Base-by-base conservation (phyloP, 2,329 filamentous ascomycete species). In the Fusarium mangiferae region DNA sequence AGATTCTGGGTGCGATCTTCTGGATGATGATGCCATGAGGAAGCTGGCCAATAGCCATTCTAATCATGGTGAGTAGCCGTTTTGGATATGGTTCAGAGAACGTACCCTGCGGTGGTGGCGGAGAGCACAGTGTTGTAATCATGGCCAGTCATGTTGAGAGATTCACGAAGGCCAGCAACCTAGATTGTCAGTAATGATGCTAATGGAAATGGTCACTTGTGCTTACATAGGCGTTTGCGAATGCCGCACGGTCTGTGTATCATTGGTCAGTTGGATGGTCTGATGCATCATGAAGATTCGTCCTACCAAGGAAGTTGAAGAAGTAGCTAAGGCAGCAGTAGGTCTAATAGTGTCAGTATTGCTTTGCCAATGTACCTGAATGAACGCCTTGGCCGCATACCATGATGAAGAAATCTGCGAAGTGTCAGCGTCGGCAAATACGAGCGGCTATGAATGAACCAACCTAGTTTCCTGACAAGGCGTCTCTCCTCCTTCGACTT, bases 1-100 rank as follows among this genome's bases (percentile, higher is more conserved):
- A 91, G 62, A 88, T 83, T 13, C 89, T 84, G 2, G 90, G 90
- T 38, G 85, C 85, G 59, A 92, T 77, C 70, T 90, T 89, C 76
- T 91, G 88, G 12, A 92, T 83, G 12, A 88, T 88, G 13, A 91
- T 78, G 68, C 89, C 90, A 51, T 85, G 86, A 0, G 89, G 89
- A 17, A 91, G 82, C 73, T 91, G 89, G 2, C 89, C 89, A 15
- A 90, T 77, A 13, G 83, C 77, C 70, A 84, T 83, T 26, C 79
- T 80, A 20, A 26, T 18, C 1, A n/a, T 15, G 3, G 3, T 20
- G 3, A 20, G 44, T 57, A 6, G 68, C 22, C 33, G 9, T 6
- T 17, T 3, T 7, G 4, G 1, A 3, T 2, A 7, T 11, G 7
- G 7, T 8, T 2, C 6, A 11, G 1, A 4, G 14, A 2, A 24